Evolutionary conservation across 208 protist genomes (phyloP).

Genomic region (Angomonas desouzai): DNA sequence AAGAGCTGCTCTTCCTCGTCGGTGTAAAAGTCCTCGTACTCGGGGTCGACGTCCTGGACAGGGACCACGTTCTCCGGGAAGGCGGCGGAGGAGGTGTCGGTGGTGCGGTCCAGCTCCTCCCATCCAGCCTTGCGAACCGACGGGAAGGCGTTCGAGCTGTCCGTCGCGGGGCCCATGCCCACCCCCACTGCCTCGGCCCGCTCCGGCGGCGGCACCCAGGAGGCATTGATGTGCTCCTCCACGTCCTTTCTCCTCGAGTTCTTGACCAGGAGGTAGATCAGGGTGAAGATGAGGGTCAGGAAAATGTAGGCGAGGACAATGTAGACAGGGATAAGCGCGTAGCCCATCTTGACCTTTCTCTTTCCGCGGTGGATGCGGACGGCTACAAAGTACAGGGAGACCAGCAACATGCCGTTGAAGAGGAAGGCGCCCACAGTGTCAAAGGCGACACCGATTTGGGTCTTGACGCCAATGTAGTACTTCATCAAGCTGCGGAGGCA

Average conservation of each 20-base stretch:
- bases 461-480: constrained; percentile 63
- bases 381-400: constrained; percentile 78
- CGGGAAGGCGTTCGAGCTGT: neutral
- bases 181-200: constrained; percentile 2
- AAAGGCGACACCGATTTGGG: constrained; percentile 56
- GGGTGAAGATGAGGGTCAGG: constrained; percentile 53
- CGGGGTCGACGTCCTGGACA: too few relatives aligned
- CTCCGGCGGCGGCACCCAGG: constrained; percentile 44
- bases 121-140: constrained; percentile 28
- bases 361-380: constrained; percentile 63
- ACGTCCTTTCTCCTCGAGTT: constrained; percentile 22
- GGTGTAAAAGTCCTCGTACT: constrained; percentile 62
- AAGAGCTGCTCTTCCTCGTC: constrained; percentile 50
- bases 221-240: constrained; percentile 35
- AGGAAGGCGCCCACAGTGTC: constrained; percentile 84
- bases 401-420: constrained; percentile 68
- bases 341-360: constrained; percentile 25
- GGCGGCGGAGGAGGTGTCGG: constrained; percentile 27
- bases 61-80: constrained; percentile 16
- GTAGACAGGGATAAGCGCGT: constrained; percentile 78
- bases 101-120: constrained; percentile 41
- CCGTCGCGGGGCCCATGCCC: neutral
- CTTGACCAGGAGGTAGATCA: constrained; percentile 43
- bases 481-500: constrained; percentile 70
- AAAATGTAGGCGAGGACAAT: constrained; percentile 63